These are phyloP conservation scores for Fraxinus quadrangulata DNA, from an alignment of 257 asterid genomes.

Conservation along the genomic window DNA sequence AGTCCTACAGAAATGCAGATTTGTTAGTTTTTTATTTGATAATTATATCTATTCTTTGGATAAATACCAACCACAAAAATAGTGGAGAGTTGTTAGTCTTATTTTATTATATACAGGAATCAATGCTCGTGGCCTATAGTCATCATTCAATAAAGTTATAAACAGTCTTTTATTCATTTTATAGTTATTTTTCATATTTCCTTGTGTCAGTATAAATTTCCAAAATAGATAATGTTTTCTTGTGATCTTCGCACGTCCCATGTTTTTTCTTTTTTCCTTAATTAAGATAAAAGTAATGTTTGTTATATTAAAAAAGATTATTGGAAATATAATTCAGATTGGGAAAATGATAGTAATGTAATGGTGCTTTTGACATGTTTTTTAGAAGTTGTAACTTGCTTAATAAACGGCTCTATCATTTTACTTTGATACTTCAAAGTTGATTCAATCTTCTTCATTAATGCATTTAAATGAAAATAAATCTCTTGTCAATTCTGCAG, in stretches of 20 bases:
- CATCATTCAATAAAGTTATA: no score
- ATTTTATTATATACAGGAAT: no score
- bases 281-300: neutral
- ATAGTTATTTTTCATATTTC: no score
- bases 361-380: neutral
- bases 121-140: no score
- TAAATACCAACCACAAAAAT: no score
- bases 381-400: neutral
- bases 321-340: neutral
- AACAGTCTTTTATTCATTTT: no score
- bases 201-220: neutral
- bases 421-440: neutral
- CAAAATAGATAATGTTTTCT: neutral
- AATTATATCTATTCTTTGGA: no score
- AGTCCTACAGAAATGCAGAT: no score
- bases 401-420: neutral
- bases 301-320: neutral
- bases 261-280: neutral
- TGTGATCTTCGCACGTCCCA: neutral
- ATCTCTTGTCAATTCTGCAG: conserved; percentile 33
- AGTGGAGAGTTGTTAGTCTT: no score
- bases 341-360: neutral
- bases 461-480: neutral
- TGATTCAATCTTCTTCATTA: neutral
- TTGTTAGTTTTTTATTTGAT: no score